Evolutionary conservation across 192 early-diverging fungal species (phyloP).

Genomic region (Linnemannia schmuckeri): DNA sequence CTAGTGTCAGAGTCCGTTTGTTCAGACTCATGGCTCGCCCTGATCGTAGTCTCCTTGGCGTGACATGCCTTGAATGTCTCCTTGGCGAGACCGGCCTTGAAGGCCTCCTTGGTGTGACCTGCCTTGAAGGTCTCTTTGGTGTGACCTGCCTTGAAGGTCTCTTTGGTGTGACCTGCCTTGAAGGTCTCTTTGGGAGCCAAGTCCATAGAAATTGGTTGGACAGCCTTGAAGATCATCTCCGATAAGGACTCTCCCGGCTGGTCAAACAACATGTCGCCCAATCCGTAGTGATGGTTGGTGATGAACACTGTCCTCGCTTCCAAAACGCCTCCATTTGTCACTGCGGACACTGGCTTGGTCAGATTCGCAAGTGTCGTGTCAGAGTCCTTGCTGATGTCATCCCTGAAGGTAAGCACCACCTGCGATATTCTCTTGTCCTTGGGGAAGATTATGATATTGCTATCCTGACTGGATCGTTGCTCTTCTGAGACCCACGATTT

Average conservation of each 20-base stretch:
- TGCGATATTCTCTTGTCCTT: slow-evolving; percentile 25
- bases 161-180: background rate
- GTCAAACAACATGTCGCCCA: slow-evolving; percentile 18
- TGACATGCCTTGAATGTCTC: background rate
- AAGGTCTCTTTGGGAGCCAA: background rate
- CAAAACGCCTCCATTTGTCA: background rate
- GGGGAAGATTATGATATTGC: slow-evolving; percentile 17
- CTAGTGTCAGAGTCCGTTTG: slow-evolving; percentile 17
- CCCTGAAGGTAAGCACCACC: slow-evolving; percentile 43
- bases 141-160: too few species aligned
- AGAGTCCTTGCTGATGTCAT: background rate
- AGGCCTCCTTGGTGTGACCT: too few species aligned
- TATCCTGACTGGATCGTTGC: slow-evolving; percentile 6
- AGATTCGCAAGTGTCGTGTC: background rate
- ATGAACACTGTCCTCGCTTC: slow-evolving; percentile 13
- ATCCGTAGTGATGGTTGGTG: slow-evolving; percentile 10
- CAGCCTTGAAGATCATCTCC: slow-evolving; percentile 43
- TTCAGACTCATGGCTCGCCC: slow-evolving; percentile 26
- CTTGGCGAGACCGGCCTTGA: too few species aligned
- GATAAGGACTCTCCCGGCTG: slow-evolving; percentile 39
- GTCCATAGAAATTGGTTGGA: background rate
- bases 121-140: background rate
- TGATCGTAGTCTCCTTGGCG: background rate
- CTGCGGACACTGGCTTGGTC: background rate
- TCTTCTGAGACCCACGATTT: slow-evolving; percentile 4